Base-by-base conservation (phyloP, 441 rosid species). In the Pelargonium fulgidum region DNA sequence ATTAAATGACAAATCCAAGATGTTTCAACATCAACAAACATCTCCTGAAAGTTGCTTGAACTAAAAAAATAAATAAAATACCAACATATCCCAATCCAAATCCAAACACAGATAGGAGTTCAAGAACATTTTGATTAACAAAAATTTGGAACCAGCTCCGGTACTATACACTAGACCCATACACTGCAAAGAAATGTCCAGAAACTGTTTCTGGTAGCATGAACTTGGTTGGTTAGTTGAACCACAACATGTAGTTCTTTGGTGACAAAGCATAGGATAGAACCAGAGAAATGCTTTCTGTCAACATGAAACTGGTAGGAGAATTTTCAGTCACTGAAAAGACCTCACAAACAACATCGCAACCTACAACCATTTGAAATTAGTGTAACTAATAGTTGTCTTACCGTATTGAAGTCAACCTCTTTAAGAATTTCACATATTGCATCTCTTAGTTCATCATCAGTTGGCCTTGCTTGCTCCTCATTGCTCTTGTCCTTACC, bases 351-450 rank as follows among this genome's bases (percentile, higher is more conserved):
- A 14, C 59, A 52, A 4, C 44, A 42, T 42, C 47, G 12, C 47
- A 29, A 29, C 36, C 36, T 29, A 16, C 61, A 56, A 10, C 62
- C 62, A 56, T 17, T 56, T 56, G 11, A 56, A 56, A 24, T 56
- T 0, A 52, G 59, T n/a, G 16, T 1, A 12, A 10, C 8, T 56
- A 17, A 19, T 5, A 24, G 7, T 16, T 7, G 78, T 77, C 90
- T 79, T 74, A 93, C 97, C 73, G 96, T 93, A 73, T 87, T 89
- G 78, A 93, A 93, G 82, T 93, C 97, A 76, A 93, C 96, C 70
- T 81, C 85, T 75, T 85, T 87, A 10, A 93, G 87, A 80, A 86
- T 93, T 75, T 87, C 91, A 76, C 96, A 78, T 48, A 87, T 87
- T 56, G 92, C 90, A 76, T 77, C 80, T 77, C 93, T 86, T 42